phyloP scores from a whole-genome alignment of 306 rosid species.

The Fragaria ananassa region DNA sequence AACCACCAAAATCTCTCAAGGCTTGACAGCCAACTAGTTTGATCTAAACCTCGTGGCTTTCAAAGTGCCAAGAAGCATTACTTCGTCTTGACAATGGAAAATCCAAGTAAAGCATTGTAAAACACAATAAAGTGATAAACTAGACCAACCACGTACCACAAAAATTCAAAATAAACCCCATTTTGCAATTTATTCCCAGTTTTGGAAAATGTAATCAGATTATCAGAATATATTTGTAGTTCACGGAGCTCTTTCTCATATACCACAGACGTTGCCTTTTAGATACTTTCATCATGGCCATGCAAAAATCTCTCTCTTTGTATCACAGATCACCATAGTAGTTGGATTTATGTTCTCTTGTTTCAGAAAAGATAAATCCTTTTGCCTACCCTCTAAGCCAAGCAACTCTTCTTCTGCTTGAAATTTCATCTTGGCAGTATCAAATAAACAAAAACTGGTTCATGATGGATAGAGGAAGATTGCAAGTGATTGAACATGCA shows the following conservation, averaged over 20 bases:
- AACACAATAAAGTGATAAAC: background rate
- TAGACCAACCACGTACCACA: background rate
- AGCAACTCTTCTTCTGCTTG: slow-evolving; percentile 4
- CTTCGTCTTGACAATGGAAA: background rate
- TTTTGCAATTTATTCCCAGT: background rate
- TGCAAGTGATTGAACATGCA: slow-evolving; percentile 23
- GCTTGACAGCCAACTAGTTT: slow-evolving; percentile 4
- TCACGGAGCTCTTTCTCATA: background rate
- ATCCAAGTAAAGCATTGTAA: background rate
- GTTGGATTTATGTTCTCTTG: background rate
- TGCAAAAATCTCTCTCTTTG: background rate
- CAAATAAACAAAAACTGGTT: slow-evolving; percentile 8
- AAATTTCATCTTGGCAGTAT: slow-evolving; percentile 4
- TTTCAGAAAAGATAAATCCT: slow-evolving; percentile 12
- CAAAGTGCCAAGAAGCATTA: background rate
- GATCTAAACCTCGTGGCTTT: slow-evolving; percentile 29
- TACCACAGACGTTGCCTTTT: background rate
- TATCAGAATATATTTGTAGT: background rate
- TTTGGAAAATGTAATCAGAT: background rate
- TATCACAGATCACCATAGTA: background rate
- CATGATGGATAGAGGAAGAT: slow-evolving; percentile 32
- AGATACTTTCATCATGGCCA: background rate
- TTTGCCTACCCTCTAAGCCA: slow-evolving; percentile 1
- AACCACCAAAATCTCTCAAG: background rate
- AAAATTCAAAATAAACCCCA: background rate